These are phyloP conservation scores for Fusarium musae DNA, from an alignment of 2,329 filamentous ascomycete species.

Conservation along the genomic window DNA sequence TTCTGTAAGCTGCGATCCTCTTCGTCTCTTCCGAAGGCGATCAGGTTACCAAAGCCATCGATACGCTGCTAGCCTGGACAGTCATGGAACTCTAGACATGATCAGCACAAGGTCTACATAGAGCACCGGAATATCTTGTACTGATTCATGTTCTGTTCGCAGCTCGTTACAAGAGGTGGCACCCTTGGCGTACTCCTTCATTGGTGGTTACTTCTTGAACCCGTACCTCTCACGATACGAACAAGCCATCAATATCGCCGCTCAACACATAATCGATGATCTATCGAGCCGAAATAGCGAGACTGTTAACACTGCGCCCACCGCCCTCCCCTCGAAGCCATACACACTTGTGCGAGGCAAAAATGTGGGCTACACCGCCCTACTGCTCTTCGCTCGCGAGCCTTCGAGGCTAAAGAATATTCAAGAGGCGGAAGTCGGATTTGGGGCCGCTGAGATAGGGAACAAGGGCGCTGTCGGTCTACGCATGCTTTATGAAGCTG, in stretches of 20 bases:
- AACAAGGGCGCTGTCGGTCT: conserved; percentile 94
- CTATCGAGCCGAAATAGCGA: conserved; percentile 10
- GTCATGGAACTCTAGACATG: conserved; percentile 14
- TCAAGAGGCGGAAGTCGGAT: conserved; percentile 84
- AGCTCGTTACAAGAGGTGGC: conserved; percentile 91
- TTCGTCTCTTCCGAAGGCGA: conserved; percentile 12
- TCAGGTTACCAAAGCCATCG: conserved; percentile 2
- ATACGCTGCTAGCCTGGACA: conserved; percentile 13
- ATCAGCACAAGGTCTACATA: background rate
- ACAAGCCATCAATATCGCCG: conserved; percentile 76
- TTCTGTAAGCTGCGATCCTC: conserved; percentile 60
- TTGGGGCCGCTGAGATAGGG: conserved; percentile 88
- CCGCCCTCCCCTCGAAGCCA: conserved; percentile 48
- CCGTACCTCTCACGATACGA: conserved; percentile 80
- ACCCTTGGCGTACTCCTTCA: conserved; percentile 84
- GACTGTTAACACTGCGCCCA: conserved; percentile 11
- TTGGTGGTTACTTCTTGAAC: conserved; percentile 81
- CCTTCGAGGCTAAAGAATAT: conserved; percentile 69
- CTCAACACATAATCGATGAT: conserved; percentile 25
- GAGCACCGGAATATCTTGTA: conserved; percentile 17
- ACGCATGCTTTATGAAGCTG: conserved; percentile 68
- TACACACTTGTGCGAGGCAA: conserved; percentile 78
- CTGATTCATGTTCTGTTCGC: conserved; percentile 41
- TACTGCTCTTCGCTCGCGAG: conserved; percentile 84
- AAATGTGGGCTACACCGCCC: conserved; percentile 88